Percentiles rank a stretch among this genome's conserved stretches.
Conservation (phyloP, 345 rosid species). For the Eutrema japonicum region DNA sequence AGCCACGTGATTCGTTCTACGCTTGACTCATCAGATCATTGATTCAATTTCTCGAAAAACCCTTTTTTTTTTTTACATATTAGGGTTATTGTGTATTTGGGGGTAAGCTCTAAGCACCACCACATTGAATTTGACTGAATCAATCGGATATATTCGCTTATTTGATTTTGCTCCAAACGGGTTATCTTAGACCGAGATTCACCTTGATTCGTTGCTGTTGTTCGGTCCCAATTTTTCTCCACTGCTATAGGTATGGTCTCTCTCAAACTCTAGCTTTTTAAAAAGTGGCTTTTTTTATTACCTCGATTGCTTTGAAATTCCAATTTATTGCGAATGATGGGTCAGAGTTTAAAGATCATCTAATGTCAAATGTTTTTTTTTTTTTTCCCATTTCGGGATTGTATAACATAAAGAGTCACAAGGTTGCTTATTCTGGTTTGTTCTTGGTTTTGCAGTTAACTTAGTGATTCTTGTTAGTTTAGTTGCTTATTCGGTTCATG, state of each 20-base stretch:
- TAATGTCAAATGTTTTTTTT: background rate
- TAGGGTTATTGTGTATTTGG: conserved; percentile 37
- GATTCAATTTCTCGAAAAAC: conserved; percentile 6
- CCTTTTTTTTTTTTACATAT: background rate
- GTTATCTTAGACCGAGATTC: conserved; percentile 5
- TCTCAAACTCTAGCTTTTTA: conserved; percentile 2
- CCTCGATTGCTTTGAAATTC: background rate
- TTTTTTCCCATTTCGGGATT: conserved; percentile 26
- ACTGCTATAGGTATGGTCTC: conserved; percentile 20
- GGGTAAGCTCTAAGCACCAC: conserved; percentile 25
- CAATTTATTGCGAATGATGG: conserved; percentile 19
- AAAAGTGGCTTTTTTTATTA: too few species aligned
- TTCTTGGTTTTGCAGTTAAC: background rate
- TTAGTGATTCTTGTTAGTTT: too few species aligned
- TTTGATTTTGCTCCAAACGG: conserved; percentile 13
- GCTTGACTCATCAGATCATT: conserved; percentile 37
- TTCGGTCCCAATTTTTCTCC: background rate
- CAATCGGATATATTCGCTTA: conserved; percentile 16
- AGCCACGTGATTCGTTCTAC: conserved; percentile 43
- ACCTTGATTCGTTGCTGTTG: conserved; percentile 17
- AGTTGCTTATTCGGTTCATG: background rate
- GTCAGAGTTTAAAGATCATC: conserved; percentile 16
- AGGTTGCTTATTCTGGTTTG: conserved; percentile 15
- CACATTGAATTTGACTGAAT: conserved; percentile 20
- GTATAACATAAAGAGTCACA: background rate